A percentile compares a stretch with the other conserved stretches of the same genome.
Evolutionary conservation across 768 basidiomycete species (phyloP).

Genomic region (Kwoniella heveanensis): DNA sequence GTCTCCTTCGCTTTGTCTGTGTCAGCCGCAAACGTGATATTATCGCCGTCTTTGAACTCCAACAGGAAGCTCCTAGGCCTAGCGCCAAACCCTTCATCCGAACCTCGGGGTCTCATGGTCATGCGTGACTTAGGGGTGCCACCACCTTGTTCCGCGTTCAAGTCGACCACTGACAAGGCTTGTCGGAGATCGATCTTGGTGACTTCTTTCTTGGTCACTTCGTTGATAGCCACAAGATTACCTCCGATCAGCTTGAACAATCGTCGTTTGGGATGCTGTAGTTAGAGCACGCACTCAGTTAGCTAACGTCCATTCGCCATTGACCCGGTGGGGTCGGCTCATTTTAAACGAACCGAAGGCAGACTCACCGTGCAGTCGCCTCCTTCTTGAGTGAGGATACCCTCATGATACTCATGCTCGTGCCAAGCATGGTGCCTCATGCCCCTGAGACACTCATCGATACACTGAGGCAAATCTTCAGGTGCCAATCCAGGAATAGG

Average conservation of each 20-base stretch:
- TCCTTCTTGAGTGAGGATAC: conserved; percentile 86
- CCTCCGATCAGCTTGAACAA: conserved; percentile 65
- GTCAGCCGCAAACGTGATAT: conserved; percentile 89
- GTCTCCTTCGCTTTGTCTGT: conserved; percentile 79
- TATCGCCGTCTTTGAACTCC: conserved; percentile 68
- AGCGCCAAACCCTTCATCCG: conserved; percentile 38
- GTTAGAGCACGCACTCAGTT: too few relatives aligned
- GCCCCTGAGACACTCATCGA: conserved; percentile 89
- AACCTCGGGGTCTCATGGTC: conserved; percentile 25
- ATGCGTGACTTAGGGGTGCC: conserved; percentile 28
- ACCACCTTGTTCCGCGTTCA: conserved; percentile 58
- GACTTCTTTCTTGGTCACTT: conserved; percentile 85
- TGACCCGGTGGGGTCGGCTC: too few relatives aligned
- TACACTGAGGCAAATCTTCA: conserved; percentile 80
- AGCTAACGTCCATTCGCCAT: too few relatives aligned
- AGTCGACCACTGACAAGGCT: conserved; percentile 74
- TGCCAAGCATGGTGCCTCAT: conserved; percentile 90
- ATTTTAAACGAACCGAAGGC: too few relatives aligned
- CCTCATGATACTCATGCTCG: conserved; percentile 88
- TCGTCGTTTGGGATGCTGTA: conserved; percentile 69
- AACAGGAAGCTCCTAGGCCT: conserved; percentile 70
- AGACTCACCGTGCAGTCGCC: conserved; percentile 83
- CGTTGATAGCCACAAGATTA: conserved; percentile 75
- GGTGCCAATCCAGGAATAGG: conserved; percentile 78
- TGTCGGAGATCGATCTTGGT: conserved; percentile 89